phyloP scores from a whole-genome alignment of 176 grass and related monocot genomes.

The Phoenix roebelenii region DNA sequence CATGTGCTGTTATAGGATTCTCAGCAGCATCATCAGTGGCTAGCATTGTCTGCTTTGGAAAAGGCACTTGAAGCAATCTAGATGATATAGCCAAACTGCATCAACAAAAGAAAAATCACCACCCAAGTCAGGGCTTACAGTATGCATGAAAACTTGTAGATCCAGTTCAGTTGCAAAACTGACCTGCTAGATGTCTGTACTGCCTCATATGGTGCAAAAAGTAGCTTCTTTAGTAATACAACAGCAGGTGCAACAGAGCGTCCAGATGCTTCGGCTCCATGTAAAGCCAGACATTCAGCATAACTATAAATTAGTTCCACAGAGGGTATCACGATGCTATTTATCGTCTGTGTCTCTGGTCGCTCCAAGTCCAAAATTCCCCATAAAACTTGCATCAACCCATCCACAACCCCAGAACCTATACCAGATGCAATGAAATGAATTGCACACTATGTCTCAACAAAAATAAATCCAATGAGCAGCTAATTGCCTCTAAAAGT shows the following conservation, averaged over 20 bases:
- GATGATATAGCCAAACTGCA: constrained; percentile 98
- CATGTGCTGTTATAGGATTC: constrained; percentile 36
- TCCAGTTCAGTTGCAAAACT: constrained; percentile 15
- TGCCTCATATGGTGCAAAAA: constrained; percentile 92
- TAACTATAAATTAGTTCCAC: constrained; percentile 98
- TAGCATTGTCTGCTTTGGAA: constrained; percentile 98
- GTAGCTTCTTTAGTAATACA: constrained; percentile 75
- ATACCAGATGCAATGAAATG: constrained; percentile 21
- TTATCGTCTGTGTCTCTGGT: constrained; percentile 92
- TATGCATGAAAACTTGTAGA: background rate
- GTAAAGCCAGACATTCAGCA: constrained; percentile 73
- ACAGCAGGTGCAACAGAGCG: constrained; percentile 76
- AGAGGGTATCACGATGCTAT: constrained; percentile 82
- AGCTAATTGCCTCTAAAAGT: too few species aligned
- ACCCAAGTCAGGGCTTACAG: too few species aligned
- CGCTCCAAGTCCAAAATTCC: constrained; percentile 81
- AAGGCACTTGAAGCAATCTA: constrained; percentile 92
- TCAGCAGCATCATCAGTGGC: constrained; percentile 71
- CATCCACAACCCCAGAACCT: constrained; percentile 80
- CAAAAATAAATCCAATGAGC: too few species aligned
- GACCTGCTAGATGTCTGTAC: constrained; percentile 99
- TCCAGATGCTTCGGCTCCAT: constrained; percentile 48
- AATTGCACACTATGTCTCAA: background rate
- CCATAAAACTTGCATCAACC: constrained; percentile 96
- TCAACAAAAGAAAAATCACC: constrained; percentile 8